Base-by-base conservation (phyloP, 1,284 basidiomycete genomes). In the Clitocybe nebularis region DNA sequence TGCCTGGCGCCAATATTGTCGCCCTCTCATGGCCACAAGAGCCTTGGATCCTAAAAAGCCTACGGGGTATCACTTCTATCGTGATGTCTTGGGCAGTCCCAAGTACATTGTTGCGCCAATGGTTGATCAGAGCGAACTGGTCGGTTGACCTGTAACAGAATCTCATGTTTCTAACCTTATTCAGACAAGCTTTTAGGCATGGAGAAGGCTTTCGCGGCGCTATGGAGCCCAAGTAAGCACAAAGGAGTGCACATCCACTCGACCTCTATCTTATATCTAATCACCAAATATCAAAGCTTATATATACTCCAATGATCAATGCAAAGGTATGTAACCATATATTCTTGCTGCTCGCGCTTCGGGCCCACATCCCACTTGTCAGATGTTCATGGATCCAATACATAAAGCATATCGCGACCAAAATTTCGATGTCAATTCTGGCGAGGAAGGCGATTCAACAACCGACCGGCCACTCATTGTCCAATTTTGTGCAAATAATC, bases 221-320 rank as follows among this genome's bases (percentile, higher is more conserved):
- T 93, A 96, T 56, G 90, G 93, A 21, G 81, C 79, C 34, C 77
- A 89, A 63, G 85, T 84, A 48, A 54, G 72, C 56, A 17, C 13
- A 11, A 26, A 24, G 55, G 2, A 19, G n/a, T 17, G 2, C 0
- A 5, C 13, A 6, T 6, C 17, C 21, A 46, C 21, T 41, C 25
- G 11, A 8, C 22, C n/a, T n/a, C 19, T 19, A 23, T 7, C 28
- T 39, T 14, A 29, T 19, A 39, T 5, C 10, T 20, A 10, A 44
- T 11, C 8, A 8, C 13, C 30, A 23, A 35, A 24, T 36, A 36
- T 11, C 32, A 4, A 44, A 94, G 74, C 74, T 98, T 4, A 77
- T 82, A 7, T 99, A 97, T 61, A 93, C 93, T 1, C 95, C 95
- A 4, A 99, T 99, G 95, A 97, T 99, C 59, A 93, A 96, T 55